A percentile compares a stretch with the other conserved stretches of the same genome.
These are phyloP conservation scores for Carnegiea gigantea DNA, from an alignment of 179 eudicot genomes.

Conservation along the genomic window DNA sequence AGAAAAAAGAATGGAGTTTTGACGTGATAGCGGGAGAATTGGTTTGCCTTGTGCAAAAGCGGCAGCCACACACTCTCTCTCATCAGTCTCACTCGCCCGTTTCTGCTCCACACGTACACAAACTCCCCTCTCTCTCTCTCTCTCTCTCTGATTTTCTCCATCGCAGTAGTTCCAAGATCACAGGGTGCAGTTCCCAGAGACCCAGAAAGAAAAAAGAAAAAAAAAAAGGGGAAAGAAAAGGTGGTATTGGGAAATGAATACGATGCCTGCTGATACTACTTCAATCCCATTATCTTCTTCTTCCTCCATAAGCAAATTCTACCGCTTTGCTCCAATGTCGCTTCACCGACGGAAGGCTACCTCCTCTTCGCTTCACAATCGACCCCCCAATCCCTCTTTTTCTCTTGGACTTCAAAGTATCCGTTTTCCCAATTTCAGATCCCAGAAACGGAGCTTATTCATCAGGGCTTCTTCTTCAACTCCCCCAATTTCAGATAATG, in stretches of 20 bases:
- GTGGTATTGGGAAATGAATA: too few relatives aligned
- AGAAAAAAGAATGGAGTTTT: too few relatives aligned
- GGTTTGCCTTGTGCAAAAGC: background rate
- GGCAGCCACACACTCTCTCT: slow-evolving; percentile 7
- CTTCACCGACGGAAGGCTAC: slow-evolving; percentile 9
- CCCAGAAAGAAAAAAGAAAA: background rate
- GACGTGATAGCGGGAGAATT: background rate
- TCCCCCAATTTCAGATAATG: slow-evolving; percentile 22
- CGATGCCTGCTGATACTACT: slow-evolving; percentile 9
- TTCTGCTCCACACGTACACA: slow-evolving; percentile 10
- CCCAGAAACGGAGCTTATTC: slow-evolving; percentile 19
- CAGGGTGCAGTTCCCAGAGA: too few relatives aligned
- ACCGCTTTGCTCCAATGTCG: slow-evolving; percentile 21
- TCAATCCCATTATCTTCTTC: background rate
- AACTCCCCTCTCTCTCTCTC: background rate
- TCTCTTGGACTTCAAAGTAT: slow-evolving; percentile 9
- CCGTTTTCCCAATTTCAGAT: slow-evolving; percentile 22
- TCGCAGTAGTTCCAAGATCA: background rate
- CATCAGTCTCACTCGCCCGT: too few relatives aligned
- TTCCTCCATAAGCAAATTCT: slow-evolving; percentile 11
- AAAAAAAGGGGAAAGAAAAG: too few relatives aligned
- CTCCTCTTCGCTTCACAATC: background rate
- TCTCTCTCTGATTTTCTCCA: background rate
- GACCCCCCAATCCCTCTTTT: slow-evolving; percentile 12
- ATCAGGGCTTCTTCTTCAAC: slow-evolving; percentile 21